Base-by-base conservation (phyloP, 768 basidiomycete species). In the Boletales sp. region DNA sequence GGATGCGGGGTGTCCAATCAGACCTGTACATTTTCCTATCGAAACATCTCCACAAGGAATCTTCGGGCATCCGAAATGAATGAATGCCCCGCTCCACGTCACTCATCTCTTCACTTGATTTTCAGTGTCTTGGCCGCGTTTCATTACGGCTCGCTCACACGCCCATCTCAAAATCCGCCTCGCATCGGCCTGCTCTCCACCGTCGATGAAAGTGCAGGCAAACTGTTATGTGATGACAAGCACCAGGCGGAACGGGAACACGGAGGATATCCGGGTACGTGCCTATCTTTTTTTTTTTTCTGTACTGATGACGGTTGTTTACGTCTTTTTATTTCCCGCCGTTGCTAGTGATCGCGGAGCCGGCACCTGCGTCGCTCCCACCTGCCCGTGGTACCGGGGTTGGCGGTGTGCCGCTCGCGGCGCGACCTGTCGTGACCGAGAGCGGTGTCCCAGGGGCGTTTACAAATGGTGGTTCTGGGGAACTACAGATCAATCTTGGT, bases 111-210 rank as follows among this genome's bases (percentile, higher is more conserved):
- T 14, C 24, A 13, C 14, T 7, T 27, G 4, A 27, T 15, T 36
- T 37, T n/a, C 55, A 87, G 88, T 13, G 84, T 82, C 8, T 59
- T 89, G 15, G 75, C 81, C 11, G 69, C 86, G 18, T 90, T 81
- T 61, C 78, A 89, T 64, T 89, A 80, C 61, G 88, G 88, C 8
- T 86, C 89, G 56, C 62, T 88, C 36, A 78, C 77, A 0, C 75
- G 82, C 50, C 87, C 87, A 1, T 85, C 84, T 1, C 68, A 68
- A 50, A 85, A 89, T 60, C 78, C 79, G 3, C 83, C 88, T 2
- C 79, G 80, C 11, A 77, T 90, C 38, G 88, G 87, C 10, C 73
- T 90, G 31, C 68, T 84, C 40, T 88, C 87, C 14, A 89, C 86
- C 0, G 82, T 89, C 1, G 82, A 86, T 2, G 11, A 55, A 4